Evolutionary conservation across 768 basidiomycete species (phyloP), one percentile per base, ranked within the genome.

Genomic region (Termitomyces sp.): DNA sequence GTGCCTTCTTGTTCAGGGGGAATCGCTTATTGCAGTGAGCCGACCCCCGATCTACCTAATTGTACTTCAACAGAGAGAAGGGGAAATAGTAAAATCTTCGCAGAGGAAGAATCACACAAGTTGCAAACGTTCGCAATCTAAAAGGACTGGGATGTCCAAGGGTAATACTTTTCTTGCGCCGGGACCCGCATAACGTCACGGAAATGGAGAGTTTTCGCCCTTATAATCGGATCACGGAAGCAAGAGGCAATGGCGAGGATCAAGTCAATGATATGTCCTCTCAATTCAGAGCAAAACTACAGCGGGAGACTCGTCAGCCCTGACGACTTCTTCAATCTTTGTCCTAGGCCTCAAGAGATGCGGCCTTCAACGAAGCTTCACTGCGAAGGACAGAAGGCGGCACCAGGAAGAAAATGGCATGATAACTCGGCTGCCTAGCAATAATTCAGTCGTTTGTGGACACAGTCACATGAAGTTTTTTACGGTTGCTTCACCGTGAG

Each of bases 351-450:
- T 50, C 49, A 13, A 58, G 54, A 6, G 49, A 36, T 4, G 50
- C 40, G 20, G 56, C 55, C 40, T 59, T 58, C 16, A 56, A 38
- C n/a, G 44, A 23, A 9, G 26, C 36, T 0, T 46, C 62, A 23
- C 41, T 43, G n/a, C 41, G 18, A 26, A 64, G 53, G 20, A 62
- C 36, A 38, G 30, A 56, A 16, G 62, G 58, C 23, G 61, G 5
- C 14, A 38, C 38, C 40, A 18, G 6, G 9, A 18, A 4, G n/a
- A 43, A 9, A n/a, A 58, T 18, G 65, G 62, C 33, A 9, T 59
- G n/a, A 53, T 63, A 61, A 60, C 62, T 60, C 46, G 51, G 28
- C 35, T 26, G 23, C 62, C 63, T 18, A 57, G 56, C 9, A 57
- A 60, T 28, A 18, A n/a, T 63, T 63, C 48, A 63, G 40, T 49